phyloP scores from a whole-genome alignment of 148 eudicot genomes.

The Vaccinium corymbosum region DNA sequence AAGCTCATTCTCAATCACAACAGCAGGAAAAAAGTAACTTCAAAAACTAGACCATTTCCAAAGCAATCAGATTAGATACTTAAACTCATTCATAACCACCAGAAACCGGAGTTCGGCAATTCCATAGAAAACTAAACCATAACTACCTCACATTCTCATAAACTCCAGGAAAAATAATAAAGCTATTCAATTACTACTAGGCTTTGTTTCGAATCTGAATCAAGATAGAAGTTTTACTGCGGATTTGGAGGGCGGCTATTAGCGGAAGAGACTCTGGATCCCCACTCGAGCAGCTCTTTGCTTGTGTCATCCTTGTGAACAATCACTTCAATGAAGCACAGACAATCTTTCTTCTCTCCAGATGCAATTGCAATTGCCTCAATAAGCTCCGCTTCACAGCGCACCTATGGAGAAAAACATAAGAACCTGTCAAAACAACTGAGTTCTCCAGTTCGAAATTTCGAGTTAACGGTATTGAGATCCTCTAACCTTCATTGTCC shows the following conservation, averaged over 20 bases:
- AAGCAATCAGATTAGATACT: not conserved
- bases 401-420: not conserved
- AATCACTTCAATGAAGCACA: slow-evolving; percentile 19
- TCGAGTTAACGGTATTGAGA: not conserved
- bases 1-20: not conserved
- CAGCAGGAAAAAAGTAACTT: not conserved
- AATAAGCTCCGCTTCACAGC: slow-evolving; percentile 8
- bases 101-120: not conserved
- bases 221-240: slow-evolving; percentile 1
- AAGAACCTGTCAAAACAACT: not conserved
- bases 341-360: slow-evolving; percentile 20
- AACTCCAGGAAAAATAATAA: not conserved
- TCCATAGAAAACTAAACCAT: not conserved
- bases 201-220: not conserved
- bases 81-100: not conserved
- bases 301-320: slow-evolving; percentile 19
- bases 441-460: not conserved
- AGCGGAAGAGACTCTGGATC: slow-evolving; percentile 8
- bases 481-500: slow-evolving; percentile 14
- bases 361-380: slow-evolving; percentile 15
- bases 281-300: slow-evolving; percentile 19
- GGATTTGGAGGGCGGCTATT: slow-evolving; percentile 14
- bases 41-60: not conserved
- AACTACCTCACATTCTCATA: not conserved
- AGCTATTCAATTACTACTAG: not conserved